A percentile compares a stretch with the other conserved stretches of the same genome.
Evolutionary conservation across 2,329 filamentous ascomycete genomes (phyloP).

Genomic region (Penicillium sp.): DNA sequence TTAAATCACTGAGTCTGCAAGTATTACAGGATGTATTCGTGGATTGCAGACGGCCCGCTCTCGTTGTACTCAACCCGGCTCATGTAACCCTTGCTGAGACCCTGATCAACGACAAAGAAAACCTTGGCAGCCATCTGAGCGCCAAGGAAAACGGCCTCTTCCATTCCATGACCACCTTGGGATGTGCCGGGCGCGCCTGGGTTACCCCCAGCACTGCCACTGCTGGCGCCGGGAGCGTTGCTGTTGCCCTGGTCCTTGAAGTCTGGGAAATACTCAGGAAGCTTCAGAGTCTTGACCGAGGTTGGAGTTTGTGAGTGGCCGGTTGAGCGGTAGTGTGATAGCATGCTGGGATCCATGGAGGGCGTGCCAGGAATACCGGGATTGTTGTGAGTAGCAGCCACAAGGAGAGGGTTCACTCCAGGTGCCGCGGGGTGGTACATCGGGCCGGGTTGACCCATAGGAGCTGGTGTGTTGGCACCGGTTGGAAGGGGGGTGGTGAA

Average conservation of each 20-base stretch:
- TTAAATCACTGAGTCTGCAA: neutral
- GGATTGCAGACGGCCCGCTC: constrained; percentile 63
- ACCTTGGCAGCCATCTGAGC: constrained; percentile 82
- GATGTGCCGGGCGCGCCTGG: constrained; percentile 38
- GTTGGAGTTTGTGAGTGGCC: constrained; percentile 75
- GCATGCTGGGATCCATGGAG: constrained; percentile 34
- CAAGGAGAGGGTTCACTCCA: constrained; percentile 83
- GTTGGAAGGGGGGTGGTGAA: constrained; percentile 88
- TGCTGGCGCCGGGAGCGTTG: constrained; percentile 35
- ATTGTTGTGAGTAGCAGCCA: constrained; percentile 71
- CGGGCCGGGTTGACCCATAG: constrained; percentile 46
- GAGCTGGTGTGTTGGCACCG: constrained; percentile 76
- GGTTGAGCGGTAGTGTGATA: constrained; percentile 55
- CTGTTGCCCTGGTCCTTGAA: constrained; percentile 70
- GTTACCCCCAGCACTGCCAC: constrained; percentile 33
- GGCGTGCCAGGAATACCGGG: constrained; percentile 41
- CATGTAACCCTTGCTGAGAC: constrained; percentile 67
- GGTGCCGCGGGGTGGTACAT: constrained; percentile 58
- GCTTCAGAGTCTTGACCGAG: constrained; percentile 72
- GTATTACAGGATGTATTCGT: constrained; percentile 51
- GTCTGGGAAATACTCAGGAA: constrained; percentile 84
- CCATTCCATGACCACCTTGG: constrained; percentile 52
- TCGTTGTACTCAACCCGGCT: constrained; percentile 68
- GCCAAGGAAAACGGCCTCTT: constrained; percentile 84
- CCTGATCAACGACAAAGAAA: constrained; percentile 68